Conservation (phyloP, 2,329 filamentous ascomycete genomes). For the Pseudocercospora macadamiae region DNA sequence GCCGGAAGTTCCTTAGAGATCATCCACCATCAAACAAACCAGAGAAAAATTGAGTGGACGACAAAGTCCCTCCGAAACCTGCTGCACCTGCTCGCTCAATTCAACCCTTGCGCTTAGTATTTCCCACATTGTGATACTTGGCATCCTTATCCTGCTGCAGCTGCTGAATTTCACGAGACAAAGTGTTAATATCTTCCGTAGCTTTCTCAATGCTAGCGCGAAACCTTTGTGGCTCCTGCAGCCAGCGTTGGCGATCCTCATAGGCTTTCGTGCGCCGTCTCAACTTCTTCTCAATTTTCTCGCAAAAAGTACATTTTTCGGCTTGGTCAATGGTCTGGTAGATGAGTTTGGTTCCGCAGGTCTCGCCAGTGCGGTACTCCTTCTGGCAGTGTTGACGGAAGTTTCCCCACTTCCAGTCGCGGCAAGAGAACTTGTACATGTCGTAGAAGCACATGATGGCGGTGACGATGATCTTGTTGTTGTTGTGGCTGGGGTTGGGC, state of each 20-base stretch:
- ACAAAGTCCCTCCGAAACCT: neutral
- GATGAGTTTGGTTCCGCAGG: constrained; percentile 91
- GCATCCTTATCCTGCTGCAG: constrained; percentile 47
- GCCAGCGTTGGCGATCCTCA: constrained; percentile 76
- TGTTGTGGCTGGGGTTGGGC: constrained; percentile 1
- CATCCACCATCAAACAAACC: neutral
- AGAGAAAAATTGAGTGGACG: neutral
- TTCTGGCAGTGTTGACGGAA: constrained; percentile 92
- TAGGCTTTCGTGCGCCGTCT: constrained; percentile 74
- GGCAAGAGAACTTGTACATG: constrained; percentile 80
- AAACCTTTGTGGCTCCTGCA: constrained; percentile 65
- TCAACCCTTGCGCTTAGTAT: constrained; percentile 25
- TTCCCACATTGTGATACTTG: constrained; percentile 31
- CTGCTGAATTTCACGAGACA: constrained; percentile 69
- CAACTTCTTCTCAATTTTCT: constrained; percentile 84
- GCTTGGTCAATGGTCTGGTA: constrained; percentile 68
- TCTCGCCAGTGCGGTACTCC: constrained; percentile 94
- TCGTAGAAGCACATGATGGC: constrained; percentile 90
- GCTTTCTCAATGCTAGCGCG: constrained; percentile 67
- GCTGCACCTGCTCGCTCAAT: neutral
- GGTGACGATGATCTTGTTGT: constrained; percentile 2
- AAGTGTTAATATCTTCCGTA: constrained; percentile 70
- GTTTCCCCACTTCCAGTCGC: constrained; percentile 92
- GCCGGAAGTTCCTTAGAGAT: neutral
- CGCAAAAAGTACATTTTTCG: constrained; percentile 79